phyloP scores from a whole-genome alignment of 768 basidiomycete species.

The Trametes gibbosa region DNA sequence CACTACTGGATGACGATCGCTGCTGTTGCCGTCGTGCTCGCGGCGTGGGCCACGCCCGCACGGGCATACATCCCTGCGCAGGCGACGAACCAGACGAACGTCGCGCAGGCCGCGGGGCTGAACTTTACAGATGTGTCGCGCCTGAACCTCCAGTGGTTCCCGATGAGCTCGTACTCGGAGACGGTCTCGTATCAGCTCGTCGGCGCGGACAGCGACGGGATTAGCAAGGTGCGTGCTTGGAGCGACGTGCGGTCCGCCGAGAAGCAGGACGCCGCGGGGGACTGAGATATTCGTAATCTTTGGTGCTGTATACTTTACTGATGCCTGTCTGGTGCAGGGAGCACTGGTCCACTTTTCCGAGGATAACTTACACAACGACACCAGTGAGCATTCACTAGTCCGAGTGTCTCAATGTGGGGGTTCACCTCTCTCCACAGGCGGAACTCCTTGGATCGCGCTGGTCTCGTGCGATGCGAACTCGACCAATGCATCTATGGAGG shows the following conservation, averaged over 20 bases:
- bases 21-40: neutral
- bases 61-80: constrained; percentile 68
- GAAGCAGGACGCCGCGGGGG: too few relatives aligned
- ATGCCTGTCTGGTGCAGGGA: constrained; percentile 54
- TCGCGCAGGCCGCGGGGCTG: constrained; percentile 39
- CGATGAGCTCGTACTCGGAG: constrained; percentile 36
- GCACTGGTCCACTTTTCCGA: constrained; percentile 85
- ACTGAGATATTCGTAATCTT: neutral
- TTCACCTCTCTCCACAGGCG: constrained; percentile 33
- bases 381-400: constrained; percentile 39
- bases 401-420: neutral
- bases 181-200: constrained; percentile 61
- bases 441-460: constrained; percentile 89
- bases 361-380: constrained; percentile 42
- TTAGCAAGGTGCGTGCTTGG: constrained; percentile 48
- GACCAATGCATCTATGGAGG: constrained; percentile 53
- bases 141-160: constrained; percentile 60
- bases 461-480: constrained; percentile 80
- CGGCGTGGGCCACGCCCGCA: constrained; percentile 7
- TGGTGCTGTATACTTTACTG: neutral
- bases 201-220: constrained; percentile 45
- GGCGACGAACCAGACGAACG: constrained; percentile 62
- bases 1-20: neutral
- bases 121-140: constrained; percentile 58
- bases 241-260: neutral